Conservation (phyloP, 2,329 filamentous ascomycete genomes). For the Blastomyces emzantsi region DNA sequence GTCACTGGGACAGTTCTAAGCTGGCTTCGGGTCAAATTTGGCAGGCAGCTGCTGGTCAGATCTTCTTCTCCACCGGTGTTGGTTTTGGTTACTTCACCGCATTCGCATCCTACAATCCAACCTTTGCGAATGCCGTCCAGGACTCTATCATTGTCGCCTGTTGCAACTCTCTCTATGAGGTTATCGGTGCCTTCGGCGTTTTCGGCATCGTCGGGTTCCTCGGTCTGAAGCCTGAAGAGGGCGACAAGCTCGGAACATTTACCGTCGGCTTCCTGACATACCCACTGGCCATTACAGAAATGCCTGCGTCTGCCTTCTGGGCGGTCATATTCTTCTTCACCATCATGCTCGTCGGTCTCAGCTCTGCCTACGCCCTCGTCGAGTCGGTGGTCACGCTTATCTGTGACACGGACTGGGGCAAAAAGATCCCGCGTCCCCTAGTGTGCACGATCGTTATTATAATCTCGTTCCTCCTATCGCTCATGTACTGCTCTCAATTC, state of each 20-base stretch:
- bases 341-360: constrained; percentile 46
- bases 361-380: constrained; percentile 48
- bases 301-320: constrained; percentile 49
- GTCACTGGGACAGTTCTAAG: constrained; percentile 39
- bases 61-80: constrained; percentile 49
- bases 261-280: constrained; percentile 47
- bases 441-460: constrained; percentile 12
- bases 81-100: constrained; percentile 49
- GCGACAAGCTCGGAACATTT: constrained; percentile 35
- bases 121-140: constrained; percentile 47
- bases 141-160: constrained; percentile 45
- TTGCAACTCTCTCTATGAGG: constrained; percentile 47
- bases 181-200: constrained; percentile 38
- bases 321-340: constrained; percentile 48
- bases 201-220: constrained; percentile 46
- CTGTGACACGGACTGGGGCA: constrained; percentile 38
- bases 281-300: constrained; percentile 44
- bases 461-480: constrained; percentile 31
- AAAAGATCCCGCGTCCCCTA: constrained; percentile 35
- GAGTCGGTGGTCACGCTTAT: constrained; percentile 46
- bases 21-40: constrained; percentile 43
- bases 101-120: constrained; percentile 47
- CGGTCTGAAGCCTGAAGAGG: constrained; percentile 27
- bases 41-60: constrained; percentile 48
- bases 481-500: constrained; percentile 49